Evolutionary conservation across 1,139 yeast genomes (phyloP), one percentile per base, ranked within the genome.

Genomic region (Debaryomyces udenii): DNA sequence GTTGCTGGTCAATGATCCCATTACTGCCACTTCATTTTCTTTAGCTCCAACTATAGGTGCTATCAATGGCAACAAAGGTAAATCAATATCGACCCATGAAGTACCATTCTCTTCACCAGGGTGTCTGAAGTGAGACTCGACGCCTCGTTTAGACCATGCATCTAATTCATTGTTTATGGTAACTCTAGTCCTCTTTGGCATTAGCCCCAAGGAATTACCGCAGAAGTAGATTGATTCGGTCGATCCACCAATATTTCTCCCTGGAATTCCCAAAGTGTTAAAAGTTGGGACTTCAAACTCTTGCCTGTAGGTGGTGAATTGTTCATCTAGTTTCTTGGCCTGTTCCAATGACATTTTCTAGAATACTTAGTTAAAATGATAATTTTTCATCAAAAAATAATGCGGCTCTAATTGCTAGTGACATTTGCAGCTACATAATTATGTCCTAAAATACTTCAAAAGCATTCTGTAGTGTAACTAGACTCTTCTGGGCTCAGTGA

Each of bases 151-250:
- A 23, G 78, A 69, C 98, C 98, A 91, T 0, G 94, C 95, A 46
- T 80, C 77, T 32, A 91, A 67, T 61, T 91, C 97, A 28, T 68
- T 72, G 36, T 64, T 64, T 10, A 91, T 69, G 15, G 89, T 86
- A 2, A 52, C 51, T 22, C 78, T 69, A 0, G 90, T 83, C 3
- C 68, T 55, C 39, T 65, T 68, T 0, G 98, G 97, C 94, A 89
- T 86, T 44, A 91, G 66, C 0, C 98, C 98, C 6, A 91, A 76
- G 6, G 96, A 89, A 64, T 91, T 90, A 4, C 98, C 98, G 62
- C 96, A 88, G 40, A 91, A 70, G 57, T 91, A 87, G 23, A 80
- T 71, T 15, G 75, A 57, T 45, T 64, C 48, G 22, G 66, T 50
- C 17, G 56, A 53, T 10, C 51, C 44, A 1, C 44, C 44, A 15